phyloP scores from a whole-genome alignment of 192 early-diverging fungal genomes.

The Coemansia sp. region DNA sequence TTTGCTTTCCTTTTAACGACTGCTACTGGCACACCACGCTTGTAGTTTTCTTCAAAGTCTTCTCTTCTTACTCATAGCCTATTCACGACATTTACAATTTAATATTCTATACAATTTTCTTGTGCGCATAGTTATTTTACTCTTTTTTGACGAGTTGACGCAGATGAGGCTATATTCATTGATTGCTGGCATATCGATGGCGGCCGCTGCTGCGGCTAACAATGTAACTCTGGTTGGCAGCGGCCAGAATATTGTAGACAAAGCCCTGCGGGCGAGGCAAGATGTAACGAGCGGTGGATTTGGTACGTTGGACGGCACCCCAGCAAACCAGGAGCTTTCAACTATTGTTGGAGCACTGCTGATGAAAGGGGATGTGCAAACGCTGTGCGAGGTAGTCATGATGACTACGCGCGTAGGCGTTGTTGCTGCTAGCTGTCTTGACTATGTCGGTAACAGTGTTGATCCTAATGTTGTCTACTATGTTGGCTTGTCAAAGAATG shows the following conservation, averaged over 20 bases:
- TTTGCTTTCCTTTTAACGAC: too few relatives aligned
- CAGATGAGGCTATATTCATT: slow-evolving; percentile 1
- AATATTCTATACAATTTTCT: neutral
- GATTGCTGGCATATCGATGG: slow-evolving; percentile 29
- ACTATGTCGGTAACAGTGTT: slow-evolving; percentile 1
- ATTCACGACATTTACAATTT: too few relatives aligned
- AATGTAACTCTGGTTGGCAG: neutral
- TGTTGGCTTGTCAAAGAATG: slow-evolving; percentile 4
- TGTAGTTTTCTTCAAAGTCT: too few relatives aligned
- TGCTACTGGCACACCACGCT: too few relatives aligned
- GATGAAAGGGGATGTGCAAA: slow-evolving; percentile 8
- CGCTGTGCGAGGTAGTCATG: slow-evolving; percentile 17
- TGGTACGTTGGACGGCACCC: neutral
- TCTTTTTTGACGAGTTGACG: neutral
- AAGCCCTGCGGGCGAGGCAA: neutral
- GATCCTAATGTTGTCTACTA: slow-evolving; percentile 2
- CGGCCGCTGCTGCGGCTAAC: neutral
- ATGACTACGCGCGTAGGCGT: slow-evolving; percentile 13
- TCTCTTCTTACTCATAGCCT: too few relatives aligned
- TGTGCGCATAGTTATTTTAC: neutral
- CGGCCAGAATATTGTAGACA: neutral
- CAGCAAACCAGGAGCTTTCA: neutral
- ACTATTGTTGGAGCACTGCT: slow-evolving; percentile 17
- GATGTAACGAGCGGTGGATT: neutral
- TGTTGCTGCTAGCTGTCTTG: slow-evolving; percentile 30